phyloP scores from a whole-genome alignment of 768 basidiomycete genomes.

The Cubamyces lactineus region DNA sequence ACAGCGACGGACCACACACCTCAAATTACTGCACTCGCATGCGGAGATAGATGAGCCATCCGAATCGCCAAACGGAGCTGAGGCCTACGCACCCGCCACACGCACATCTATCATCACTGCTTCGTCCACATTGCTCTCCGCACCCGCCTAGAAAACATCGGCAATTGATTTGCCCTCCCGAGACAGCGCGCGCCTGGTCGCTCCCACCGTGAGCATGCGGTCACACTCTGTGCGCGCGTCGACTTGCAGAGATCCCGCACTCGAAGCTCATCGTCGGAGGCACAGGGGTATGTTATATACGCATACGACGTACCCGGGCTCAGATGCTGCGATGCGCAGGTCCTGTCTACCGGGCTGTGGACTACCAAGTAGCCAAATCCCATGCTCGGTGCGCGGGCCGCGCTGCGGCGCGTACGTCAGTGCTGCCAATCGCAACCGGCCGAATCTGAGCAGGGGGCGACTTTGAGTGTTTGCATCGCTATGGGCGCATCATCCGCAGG shows the following conservation, averaged over 20 bases:
- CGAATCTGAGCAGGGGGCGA: background rate
- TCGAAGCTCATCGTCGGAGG: background rate
- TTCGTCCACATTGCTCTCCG: background rate
- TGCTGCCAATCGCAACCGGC: background rate
- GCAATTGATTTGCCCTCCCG: background rate
- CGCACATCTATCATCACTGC: background rate
- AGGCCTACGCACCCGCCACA: background rate
- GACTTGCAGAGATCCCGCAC: conserved; percentile 1
- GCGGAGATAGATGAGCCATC: background rate
- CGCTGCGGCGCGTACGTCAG: conserved; percentile 4
- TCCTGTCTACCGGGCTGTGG: too few relatives aligned
- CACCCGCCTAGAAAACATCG: background rate
- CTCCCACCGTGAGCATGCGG: background rate
- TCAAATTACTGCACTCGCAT: background rate
- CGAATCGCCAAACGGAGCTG: background rate
- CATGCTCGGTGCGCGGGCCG: background rate
- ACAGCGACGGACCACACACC: background rate
- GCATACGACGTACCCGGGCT: too few relatives aligned
- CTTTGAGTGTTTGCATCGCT: conserved; percentile 18
- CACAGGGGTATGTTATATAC: too few relatives aligned
- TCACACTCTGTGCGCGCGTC: conserved; percentile 15
- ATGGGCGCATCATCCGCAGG: conserved; percentile 22
- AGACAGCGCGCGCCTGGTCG: background rate
- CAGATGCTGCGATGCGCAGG: too few relatives aligned
- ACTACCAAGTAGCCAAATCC: too few relatives aligned